Base-by-base conservation (phyloP, 352 stramenopile species). In the Paralagenidium karlingii region DNA sequence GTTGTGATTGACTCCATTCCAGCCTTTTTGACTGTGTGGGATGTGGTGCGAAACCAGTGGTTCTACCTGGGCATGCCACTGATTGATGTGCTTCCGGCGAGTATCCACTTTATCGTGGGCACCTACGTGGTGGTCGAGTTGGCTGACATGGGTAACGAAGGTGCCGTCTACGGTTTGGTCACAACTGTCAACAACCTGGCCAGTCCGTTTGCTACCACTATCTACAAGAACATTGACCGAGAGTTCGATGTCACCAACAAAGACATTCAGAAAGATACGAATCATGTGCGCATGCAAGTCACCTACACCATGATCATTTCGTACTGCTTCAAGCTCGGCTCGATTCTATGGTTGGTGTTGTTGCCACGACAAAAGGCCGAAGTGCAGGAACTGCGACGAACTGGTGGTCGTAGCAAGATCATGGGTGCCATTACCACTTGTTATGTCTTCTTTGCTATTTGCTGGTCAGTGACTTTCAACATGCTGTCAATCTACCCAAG, bases 311-410 rank as follows among this genome's bases (percentile, higher is more conserved):
- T 53, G 28, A 25, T 55, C 11, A 58, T 63, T 36, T 36, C 45
- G 8, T 75, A 75, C 40, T 49, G 47, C 4, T 58, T 56, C 39
- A 63, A 64, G 31, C 40, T 75, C 34, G 63, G 64, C 38, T 66
- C 59, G 1, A 47, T 53, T 8, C 25, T 62, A 10, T 68, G 64
- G n/a, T 45, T 75, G 37, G 24, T 70, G 27, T 53, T 75, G 24
- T 49, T 75, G 37, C 63, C 63, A 37, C 44, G 38, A 2, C 51
- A 59, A 34, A 59, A 59, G 51, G 26, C 34, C 20, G 34, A 59
- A 31, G 51, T 45, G 8, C 51, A 54, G 29, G 31, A 20, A n/a
- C 45, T 59, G 26, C 41, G 43, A n/a, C 31, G 22, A 19, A 16
- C 44, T 0, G 51, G 51, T n/a, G 51, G 51, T 12, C 34, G 24